Evolutionary conservation across 2,329 filamentous ascomycete genomes (phyloP), one percentile per base, ranked within the genome.

Genomic region (Fragosphaeria purpurea): DNA sequence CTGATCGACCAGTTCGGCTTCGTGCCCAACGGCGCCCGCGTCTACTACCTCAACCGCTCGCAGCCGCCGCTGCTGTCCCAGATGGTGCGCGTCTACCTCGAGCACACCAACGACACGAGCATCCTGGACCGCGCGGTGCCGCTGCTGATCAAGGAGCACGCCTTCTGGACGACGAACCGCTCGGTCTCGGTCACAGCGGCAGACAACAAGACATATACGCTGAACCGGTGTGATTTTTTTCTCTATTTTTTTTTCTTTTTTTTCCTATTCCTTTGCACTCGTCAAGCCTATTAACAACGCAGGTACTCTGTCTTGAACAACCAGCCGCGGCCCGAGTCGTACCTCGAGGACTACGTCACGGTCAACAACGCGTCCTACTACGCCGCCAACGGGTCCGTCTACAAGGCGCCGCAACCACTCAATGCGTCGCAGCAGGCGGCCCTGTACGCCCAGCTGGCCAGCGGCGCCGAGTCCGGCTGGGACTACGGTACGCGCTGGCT

Each of bases 291-390:
- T 41, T 41, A 13, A 38, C 11, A 35, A 31, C 12, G 43, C 47
- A 70, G 75, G 41, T 80, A 85, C 59, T 71, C 71, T 3, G 82
- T 85, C 6, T 62, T 67, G 10, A 85, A 85, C 62, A 84, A 75
- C 2, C 76, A 82, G 58, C 82, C 82, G 2, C 75, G 82, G 2
- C 82, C 82, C 2, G 82, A 86, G 62, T 83, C 80, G 0, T 86
- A 76, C 63, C 70, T 73, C 31, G 82, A 85, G 58, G 82, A 86
- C 62, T 85, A 78, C 58, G 63, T 73, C 34, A 82, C 79, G 0
- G 82, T 79, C n/a, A 83, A 73, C 60, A 86, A 85, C 59, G 57
- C 64, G 33, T 82, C 80, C 0, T 85, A 83, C 65, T 80, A 79
- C 60, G 72, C 79, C 10, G 58, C 65, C 5, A 73, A 74, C 2